phyloP scores from a whole-genome alignment of 2,329 filamentous ascomycete species.

The Macrophomina pseudophaseolina region DNA sequence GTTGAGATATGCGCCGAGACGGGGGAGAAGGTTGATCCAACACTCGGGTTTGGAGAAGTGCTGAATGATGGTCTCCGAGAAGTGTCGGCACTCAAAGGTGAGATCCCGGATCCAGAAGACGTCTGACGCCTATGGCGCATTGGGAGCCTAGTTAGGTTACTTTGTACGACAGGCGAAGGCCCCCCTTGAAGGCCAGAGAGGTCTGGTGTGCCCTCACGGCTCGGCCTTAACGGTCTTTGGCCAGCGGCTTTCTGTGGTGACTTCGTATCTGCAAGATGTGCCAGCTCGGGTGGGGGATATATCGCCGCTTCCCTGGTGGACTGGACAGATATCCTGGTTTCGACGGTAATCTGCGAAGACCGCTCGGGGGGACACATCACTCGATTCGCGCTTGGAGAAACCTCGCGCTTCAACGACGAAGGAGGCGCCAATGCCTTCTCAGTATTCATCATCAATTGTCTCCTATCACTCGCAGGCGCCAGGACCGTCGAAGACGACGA shows the following conservation, averaged over 20 bases:
- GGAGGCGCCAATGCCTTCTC: slow-evolving; percentile 43
- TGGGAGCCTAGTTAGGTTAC: slow-evolving; percentile 56
- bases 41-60: slow-evolving; percentile 43
- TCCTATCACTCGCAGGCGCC: slow-evolving; percentile 16
- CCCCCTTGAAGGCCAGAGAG: slow-evolving; percentile 48
- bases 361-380: slow-evolving; percentile 27
- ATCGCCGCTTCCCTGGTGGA: slow-evolving; percentile 25
- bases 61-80: slow-evolving; percentile 15
- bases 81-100: slow-evolving; percentile 10
- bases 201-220: slow-evolving; percentile 52
- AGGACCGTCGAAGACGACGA: slow-evolving; percentile 74
- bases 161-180: slow-evolving; percentile 61
- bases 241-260: slow-evolving; percentile 46
- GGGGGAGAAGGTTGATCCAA: slow-evolving; percentile 35
- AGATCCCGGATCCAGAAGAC: slow-evolving; percentile 44
- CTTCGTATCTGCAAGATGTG: slow-evolving; percentile 67
- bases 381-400: slow-evolving; percentile 35
- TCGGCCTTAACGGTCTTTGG: slow-evolving; percentile 52
- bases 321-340: slow-evolving; percentile 23
- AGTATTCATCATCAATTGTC: slow-evolving; percentile 20
- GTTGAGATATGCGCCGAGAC: slow-evolving; percentile 29
- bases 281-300: slow-evolving; percentile 45
- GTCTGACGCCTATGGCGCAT: slow-evolving; percentile 57
- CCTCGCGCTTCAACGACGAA: slow-evolving; percentile 30
- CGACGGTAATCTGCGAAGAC: slow-evolving; percentile 48